Percentiles rank a stretch among this genome's conserved stretches.
These are phyloP conservation scores for Falciphora oryzae DNA, from an alignment of 2,329 filamentous ascomycete genomes.

Conservation along the genomic window DNA sequence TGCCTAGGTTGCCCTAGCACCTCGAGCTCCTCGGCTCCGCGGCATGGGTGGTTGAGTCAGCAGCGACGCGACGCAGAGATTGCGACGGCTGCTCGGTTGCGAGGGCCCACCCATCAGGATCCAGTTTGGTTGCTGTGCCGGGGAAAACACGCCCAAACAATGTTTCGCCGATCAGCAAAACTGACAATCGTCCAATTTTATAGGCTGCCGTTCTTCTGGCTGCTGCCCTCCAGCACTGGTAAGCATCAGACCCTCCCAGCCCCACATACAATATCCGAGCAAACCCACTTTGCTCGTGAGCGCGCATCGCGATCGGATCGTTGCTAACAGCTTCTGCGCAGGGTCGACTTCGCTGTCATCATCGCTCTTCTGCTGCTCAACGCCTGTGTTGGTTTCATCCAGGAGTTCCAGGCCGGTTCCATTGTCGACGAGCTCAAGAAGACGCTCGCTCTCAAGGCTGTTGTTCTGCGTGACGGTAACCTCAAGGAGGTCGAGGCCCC, in stretches of 20 bases:
- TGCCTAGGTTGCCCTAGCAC: too few relatives aligned
- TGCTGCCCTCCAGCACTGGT: slow-evolving; percentile 74
- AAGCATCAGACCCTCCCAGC: neutral
- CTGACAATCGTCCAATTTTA: slow-evolving; percentile 9
- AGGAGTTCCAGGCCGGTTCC: slow-evolving; percentile 84
- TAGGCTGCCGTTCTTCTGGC: slow-evolving; percentile 72
- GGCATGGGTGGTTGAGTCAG: slow-evolving; percentile 9
- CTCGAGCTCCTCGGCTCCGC: neutral
- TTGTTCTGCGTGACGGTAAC: slow-evolving; percentile 74
- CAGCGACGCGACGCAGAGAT: neutral
- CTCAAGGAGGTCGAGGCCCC: slow-evolving; percentile 75
- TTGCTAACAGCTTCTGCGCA: neutral
- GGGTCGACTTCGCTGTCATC: slow-evolving; percentile 89
- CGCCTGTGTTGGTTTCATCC: slow-evolving; percentile 78
- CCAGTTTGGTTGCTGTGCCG: neutral
- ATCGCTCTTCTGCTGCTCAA: slow-evolving; percentile 70
- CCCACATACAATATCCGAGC: neutral
- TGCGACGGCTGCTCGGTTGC: slow-evolving; percentile 5
- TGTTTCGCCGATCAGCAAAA: slow-evolving; percentile 17
- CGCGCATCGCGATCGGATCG: neutral
- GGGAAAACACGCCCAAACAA: slow-evolving; percentile 16
- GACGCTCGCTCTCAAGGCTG: slow-evolving; percentile 69
- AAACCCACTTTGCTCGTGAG: neutral
- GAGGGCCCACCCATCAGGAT: slow-evolving; percentile 1
- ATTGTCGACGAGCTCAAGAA: slow-evolving; percentile 91